Evolutionary conservation across 2,329 filamentous ascomycete genomes (phyloP), one percentile per base, ranked within the genome.

Genomic region (Graphium sp.): DNA sequence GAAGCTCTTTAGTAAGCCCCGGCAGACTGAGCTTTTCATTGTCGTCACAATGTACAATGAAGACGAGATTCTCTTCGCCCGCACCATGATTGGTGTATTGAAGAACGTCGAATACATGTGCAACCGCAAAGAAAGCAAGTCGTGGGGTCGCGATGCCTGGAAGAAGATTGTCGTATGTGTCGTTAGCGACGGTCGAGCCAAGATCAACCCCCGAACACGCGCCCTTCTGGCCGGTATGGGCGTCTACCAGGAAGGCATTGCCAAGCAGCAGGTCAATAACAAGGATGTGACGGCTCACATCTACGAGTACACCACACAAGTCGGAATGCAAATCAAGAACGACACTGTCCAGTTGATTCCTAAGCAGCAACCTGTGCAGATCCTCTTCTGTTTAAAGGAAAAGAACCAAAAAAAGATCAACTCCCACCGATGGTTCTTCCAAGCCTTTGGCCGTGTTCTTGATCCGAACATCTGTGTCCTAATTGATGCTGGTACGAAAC

Each of bases 351-450:
- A 75, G 26, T 62, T 95, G 28, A 81, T 89, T 36, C 76, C 77
- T 26, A 82, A 84, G 45, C 78, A 79, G 35, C 84, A 89, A 36
- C 87, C 89, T 0, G 81, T 98, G 3, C 89, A 98, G 56, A 78
- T 98, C 60, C 70, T 98, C 5, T 98, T 98, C 61, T 98, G 89
- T 50, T 55, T 98, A 35, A 98, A 98, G 60, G 89, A 98, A 49
- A 95, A 94, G 69, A 98, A 98, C 49, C 85, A 94, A 58, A 98
- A 98, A 63, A 98, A 98, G 65, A 98, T 98, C 68, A 98, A 98
- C 50, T 95, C 89, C 0, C 89, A 98, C 51, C 66, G 89, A 49
- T 98, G 89, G 89, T 95, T 98, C 59, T 98, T 98, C 65, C 79
- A 91, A 41, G 89, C 87, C 1, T 98, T 98, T 49, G 89, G 89